Base-by-base conservation (phyloP, 2,329 filamentous ascomycete species). In the Rutstroemia sp. region DNA sequence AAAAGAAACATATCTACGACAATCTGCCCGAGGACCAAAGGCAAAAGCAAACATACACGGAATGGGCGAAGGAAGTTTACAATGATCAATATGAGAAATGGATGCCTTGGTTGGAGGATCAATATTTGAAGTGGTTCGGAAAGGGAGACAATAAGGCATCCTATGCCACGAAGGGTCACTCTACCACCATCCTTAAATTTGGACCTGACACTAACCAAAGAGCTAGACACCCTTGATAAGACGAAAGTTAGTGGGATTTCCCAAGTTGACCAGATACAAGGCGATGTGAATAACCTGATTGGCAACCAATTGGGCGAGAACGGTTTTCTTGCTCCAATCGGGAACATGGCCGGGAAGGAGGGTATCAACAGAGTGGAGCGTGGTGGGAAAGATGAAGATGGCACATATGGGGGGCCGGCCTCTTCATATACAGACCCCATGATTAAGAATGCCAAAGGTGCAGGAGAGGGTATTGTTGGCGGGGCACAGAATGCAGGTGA, bases 131-230 rank as follows among this genome's bases (percentile, higher is more conserved):
- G 52, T 89, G 81, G 77, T 89, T 89, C 71, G 61, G 62, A 7
- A 87, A 85, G 65, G 86, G 85, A 61, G 85, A 89, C 67, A 90
- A 90, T 77, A 89, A 90, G 72, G 80, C 85, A 5, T 85, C 80
- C 68, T 90, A 90, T 66, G 75, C 81, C 5, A 78, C 85, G 1
- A 88, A 86, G 71, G 79, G 86, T 88, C 70, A 37, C 73, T 34
- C 10, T 14, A 19, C 18, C 18, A n/a, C 48, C 16, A 21, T 18
- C 39, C 34, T 9, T n/a, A 12, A 27, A 30, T 19, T 51, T 12
- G 37, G 23, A n/a, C 19, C 25, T 37, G 41, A 19, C 30, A 48
- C 39, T 38, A 27, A 23, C 14, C 6, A 18, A 19, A 25, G 19
- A 1, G 16, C 56, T 64, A 88, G 85, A 87, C 58, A 77, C 79